Percentiles rank a stretch among this genome's conserved stretches.
Evolutionary conservation across 345 rosid genomes (phyloP).

Genomic region (Durio zibethinus): DNA sequence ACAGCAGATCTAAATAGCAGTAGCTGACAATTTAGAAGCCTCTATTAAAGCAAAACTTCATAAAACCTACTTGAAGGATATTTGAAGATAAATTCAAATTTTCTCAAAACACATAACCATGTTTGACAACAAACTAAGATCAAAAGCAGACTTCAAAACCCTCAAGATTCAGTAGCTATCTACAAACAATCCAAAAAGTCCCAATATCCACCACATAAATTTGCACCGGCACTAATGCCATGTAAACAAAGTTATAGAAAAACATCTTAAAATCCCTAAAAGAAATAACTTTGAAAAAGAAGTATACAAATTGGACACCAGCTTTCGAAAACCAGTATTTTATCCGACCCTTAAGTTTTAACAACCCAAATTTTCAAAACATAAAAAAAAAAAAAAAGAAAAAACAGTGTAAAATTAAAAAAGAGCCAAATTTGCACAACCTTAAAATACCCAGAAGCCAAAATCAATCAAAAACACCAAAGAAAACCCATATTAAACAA

Average conservation of each 20-base stretch:
- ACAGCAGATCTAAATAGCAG: background rate
- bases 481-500: background rate
- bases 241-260: background rate
- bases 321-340: background rate
- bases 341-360: background rate
- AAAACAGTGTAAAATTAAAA: background rate
- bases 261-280: background rate
- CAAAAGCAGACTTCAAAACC: background rate
- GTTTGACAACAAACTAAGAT: background rate
- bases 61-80: background rate
- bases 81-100: background rate
- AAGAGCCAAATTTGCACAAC: constrained; percentile 9
- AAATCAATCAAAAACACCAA: constrained; percentile 4
- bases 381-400: background rate
- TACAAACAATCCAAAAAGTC: background rate
- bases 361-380: background rate
- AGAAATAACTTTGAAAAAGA: background rate
- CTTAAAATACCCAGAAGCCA: constrained; percentile 18
- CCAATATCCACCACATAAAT: background rate
- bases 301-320: background rate
- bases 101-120: background rate
- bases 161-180: background rate
- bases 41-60: background rate
- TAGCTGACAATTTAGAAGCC: background rate
- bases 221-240: constrained; percentile 9